These are phyloP conservation scores for Lactarius pseudohatsudake DNA, from an alignment of 768 basidiomycete genomes.

Conservation along the genomic window DNA sequence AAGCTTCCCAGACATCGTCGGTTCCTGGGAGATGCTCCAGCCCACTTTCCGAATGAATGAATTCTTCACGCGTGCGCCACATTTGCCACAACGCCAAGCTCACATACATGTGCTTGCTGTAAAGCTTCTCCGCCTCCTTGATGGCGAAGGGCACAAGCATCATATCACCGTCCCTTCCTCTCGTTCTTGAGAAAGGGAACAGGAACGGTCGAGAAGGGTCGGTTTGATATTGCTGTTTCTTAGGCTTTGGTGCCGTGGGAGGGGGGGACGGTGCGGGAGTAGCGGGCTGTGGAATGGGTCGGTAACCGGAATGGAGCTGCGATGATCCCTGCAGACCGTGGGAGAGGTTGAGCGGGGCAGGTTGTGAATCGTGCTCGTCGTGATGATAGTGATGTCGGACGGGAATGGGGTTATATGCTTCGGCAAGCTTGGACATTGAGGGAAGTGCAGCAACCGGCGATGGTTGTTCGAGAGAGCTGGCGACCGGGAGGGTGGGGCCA, in stretches of 20 bases:
- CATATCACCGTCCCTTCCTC: constrained; percentile 50
- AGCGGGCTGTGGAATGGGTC: constrained; percentile 60
- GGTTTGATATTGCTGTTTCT: constrained; percentile 98
- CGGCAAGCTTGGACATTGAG: constrained; percentile 68
- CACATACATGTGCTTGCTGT: constrained; percentile 86
- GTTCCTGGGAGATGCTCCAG: constrained; percentile 75
- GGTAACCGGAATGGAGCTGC: constrained; percentile 43
- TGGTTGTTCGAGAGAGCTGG: constrained; percentile 28
- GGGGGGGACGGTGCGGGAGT: constrained; percentile 93
- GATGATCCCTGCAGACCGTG: constrained; percentile 34
- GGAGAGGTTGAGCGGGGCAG: constrained; percentile 42
- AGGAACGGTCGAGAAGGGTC: constrained; percentile 93
- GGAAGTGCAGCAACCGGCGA: constrained; percentile 34
- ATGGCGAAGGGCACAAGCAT: constrained; percentile 92
- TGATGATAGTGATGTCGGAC: constrained; percentile 94
- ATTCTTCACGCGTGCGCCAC: constrained; percentile 95
- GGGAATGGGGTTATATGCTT: constrained; percentile 91
- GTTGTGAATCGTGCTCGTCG: constrained; percentile 59
- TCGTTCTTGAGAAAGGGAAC: constrained; percentile 86
- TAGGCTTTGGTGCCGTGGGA: constrained; percentile 74
- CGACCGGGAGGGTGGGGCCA: constrained; percentile 41
- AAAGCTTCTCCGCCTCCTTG: constrained; percentile 91
- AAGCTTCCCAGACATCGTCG: constrained; percentile 52
- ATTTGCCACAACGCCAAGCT: constrained; percentile 88
- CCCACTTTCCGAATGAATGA: constrained; percentile 91